phyloP scores from a whole-genome alignment of 768 basidiomycete genomes.

The Leccinum arenicola region DNA sequence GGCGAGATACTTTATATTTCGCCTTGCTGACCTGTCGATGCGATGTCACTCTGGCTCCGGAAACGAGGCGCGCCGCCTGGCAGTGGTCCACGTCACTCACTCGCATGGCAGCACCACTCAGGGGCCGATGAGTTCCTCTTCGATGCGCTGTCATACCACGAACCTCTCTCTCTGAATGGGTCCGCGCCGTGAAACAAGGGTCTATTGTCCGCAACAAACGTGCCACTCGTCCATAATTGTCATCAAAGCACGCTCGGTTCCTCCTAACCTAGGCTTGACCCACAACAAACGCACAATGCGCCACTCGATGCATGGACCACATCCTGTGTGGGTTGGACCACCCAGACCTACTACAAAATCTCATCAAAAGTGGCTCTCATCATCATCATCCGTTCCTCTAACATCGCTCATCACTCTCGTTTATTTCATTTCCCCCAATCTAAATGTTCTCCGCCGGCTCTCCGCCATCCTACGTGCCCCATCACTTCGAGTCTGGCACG shows the following conservation, averaged over 20 bases:
- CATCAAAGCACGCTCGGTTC: background rate
- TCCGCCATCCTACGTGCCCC: slow-evolving; percentile 16
- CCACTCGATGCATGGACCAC: slow-evolving; percentile 4
- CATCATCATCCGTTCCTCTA: background rate
- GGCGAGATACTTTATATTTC: background rate
- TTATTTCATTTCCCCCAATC: background rate
- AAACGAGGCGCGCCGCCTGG: slow-evolving; percentile 9
- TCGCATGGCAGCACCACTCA: background rate
- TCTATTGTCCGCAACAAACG: background rate
- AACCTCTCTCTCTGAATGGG: background rate
- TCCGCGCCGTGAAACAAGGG: slow-evolving; percentile 2
- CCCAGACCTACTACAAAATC: slow-evolving; percentile 15
- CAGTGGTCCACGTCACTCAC: slow-evolving; percentile 5
- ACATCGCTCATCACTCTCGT: background rate
- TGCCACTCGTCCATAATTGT: slow-evolving; percentile 3
- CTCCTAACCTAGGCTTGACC: background rate
- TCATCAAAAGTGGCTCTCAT: background rate
- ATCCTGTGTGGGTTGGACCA: slow-evolving; percentile 6
- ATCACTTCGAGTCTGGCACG: slow-evolving; percentile 24
- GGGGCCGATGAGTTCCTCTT: slow-evolving; percentile 1
- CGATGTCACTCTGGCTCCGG: slow-evolving; percentile 4
- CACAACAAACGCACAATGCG: slow-evolving; percentile 3
- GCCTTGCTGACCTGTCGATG: slow-evolving; percentile 3
- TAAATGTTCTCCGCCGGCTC: background rate
- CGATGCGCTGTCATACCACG: background rate